These are phyloP conservation scores for Carex sylvatica DNA, from an alignment of 202 grass and related monocot species.

Conservation along the genomic window DNA sequence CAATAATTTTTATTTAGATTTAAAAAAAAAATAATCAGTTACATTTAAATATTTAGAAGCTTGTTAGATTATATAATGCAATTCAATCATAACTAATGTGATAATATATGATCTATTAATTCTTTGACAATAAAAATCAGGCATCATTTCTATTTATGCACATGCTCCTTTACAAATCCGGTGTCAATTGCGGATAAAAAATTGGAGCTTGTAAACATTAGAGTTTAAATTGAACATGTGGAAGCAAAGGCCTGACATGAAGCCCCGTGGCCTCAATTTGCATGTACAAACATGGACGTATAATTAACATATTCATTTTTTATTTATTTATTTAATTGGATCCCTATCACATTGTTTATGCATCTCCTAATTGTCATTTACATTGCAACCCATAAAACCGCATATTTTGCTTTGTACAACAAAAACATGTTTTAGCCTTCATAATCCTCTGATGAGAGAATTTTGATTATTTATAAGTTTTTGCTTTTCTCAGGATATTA, in stretches of 20 bases:
- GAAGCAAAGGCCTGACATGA: background rate
- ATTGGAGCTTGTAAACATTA: constrained; percentile 11
- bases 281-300: constrained; percentile 16
- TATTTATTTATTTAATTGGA: background rate
- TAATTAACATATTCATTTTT: constrained; percentile 6
- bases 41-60: background rate
- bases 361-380: constrained; percentile 15
- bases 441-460: background rate
- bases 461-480: background rate
- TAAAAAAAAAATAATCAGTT: background rate
- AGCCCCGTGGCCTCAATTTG: background rate
- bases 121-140: background rate
- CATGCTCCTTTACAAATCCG: background rate
- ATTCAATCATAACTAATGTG: background rate
- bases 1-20: background rate
- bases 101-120: background rate
- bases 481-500: background rate
- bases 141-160: background rate
- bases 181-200: background rate
- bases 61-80: background rate
- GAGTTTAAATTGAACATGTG: background rate
- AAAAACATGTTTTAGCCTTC: background rate
- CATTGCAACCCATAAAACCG: constrained; percentile 7
- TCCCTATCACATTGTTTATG: constrained; percentile 12
- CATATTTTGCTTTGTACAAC: background rate